Evolutionary conservation across 306 rosid species (phyloP).

Genomic region (Fragaria ananassa): DNA sequence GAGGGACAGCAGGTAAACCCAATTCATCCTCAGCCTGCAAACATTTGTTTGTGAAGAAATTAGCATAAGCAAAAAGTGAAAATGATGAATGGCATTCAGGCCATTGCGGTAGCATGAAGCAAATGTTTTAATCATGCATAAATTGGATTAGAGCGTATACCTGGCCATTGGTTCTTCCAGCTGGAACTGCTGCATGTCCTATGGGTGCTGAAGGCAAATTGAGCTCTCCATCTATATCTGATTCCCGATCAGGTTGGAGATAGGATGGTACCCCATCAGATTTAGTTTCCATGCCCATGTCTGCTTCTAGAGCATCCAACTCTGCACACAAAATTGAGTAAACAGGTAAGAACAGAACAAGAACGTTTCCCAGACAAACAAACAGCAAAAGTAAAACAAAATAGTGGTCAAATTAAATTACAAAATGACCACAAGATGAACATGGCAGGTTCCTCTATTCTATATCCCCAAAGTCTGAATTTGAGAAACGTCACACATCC

Average conservation of each 20-base stretch:
- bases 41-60: conserved; percentile 20
- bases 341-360: not conserved
- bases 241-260: conserved; percentile 90
- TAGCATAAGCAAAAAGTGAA: not conserved
- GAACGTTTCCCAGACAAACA: not conserved
- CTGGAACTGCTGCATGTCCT: conserved; percentile 55
- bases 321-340: conserved; percentile 36
- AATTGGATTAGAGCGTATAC: conserved; percentile 31
- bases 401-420: not conserved
- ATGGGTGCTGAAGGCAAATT: conserved; percentile 87
- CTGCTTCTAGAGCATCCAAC: conserved; percentile 87
- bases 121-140: not conserved
- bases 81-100: not conserved
- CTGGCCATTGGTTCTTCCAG: conserved; percentile 68
- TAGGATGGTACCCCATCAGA: conserved; percentile 89
- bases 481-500: not conserved
- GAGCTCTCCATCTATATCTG: conserved; percentile 80
- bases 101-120: not conserved
- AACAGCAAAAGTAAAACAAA: not conserved
- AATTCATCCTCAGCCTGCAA: conserved; percentile 78
- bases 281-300: conserved; percentile 88
- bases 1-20: conserved; percentile 93
- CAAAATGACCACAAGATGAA: not conserved
- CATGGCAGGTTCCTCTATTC: not conserved
- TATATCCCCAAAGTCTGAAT: not conserved